Evolutionary conservation across 2,329 filamentous ascomycete species (phyloP).

Genomic region (Neurospora crassa): DNA sequence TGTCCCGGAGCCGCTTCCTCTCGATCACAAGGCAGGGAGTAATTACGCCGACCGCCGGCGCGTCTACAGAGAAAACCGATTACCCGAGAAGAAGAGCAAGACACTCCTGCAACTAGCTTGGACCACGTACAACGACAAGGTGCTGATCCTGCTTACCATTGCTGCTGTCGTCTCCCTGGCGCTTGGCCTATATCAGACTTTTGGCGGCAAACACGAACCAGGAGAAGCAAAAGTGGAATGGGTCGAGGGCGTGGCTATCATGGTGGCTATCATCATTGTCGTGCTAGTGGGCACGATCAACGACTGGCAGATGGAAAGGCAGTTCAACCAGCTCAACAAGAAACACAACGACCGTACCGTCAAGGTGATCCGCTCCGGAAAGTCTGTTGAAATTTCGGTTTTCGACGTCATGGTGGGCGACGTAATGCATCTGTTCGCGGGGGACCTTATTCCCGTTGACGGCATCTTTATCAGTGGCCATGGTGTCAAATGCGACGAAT

Average conservation of each 20-base stretch:
- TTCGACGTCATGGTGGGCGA: constrained; percentile 62
- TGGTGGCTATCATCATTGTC: constrained; percentile 55
- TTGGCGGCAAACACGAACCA: constrained; percentile 36
- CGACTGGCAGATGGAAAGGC: constrained; percentile 59
- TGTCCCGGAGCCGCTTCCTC: background rate
- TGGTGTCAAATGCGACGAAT: constrained; percentile 56
- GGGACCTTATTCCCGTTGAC: constrained; percentile 62
- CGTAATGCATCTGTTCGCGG: constrained; percentile 57
- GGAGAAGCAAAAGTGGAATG: constrained; percentile 45
- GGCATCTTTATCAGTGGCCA: constrained; percentile 51
- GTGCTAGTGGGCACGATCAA: constrained; percentile 54
- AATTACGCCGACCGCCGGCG: constrained; percentile 41
- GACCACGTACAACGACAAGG: constrained; percentile 60
- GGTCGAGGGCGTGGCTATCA: constrained; percentile 60
- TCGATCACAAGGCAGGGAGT: constrained; percentile 5
- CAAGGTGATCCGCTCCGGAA: constrained; percentile 58
- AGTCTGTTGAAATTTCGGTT: constrained; percentile 52
- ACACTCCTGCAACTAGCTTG: constrained; percentile 53
- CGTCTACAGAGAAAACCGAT: constrained; percentile 48
- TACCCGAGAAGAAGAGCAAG: constrained; percentile 55
- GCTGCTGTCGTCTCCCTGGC: constrained; percentile 58
- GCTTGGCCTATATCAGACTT: constrained; percentile 57
- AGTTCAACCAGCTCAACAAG: constrained; percentile 52
- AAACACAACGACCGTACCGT: constrained; percentile 56
- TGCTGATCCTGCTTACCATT: constrained; percentile 55